Percentiles rank a stretch among this genome's conserved stretches.
These are phyloP conservation scores for Rhododendron mucronatum DNA, from an alignment of 148 eudicot genomes.

Conservation along the genomic window DNA sequence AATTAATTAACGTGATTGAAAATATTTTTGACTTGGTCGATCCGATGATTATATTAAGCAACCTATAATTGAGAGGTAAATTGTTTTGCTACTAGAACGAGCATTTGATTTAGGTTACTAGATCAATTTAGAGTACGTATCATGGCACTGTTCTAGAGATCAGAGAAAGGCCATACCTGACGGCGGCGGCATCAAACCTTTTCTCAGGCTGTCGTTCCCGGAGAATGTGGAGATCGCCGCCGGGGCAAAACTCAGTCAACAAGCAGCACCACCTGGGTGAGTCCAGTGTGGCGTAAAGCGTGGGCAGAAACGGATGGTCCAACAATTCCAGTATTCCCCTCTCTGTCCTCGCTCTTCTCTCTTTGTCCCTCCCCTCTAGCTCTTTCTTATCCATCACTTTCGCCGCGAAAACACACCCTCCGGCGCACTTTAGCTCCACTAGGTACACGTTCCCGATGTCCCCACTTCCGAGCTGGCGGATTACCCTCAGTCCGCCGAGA, in stretches of 20 bases:
- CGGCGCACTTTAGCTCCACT: slow-evolving; percentile 47
- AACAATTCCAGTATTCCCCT: slow-evolving; percentile 65
- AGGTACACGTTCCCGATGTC: slow-evolving; percentile 89
- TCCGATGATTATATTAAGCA: too few relatives aligned
- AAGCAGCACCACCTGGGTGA: slow-evolving; percentile 71
- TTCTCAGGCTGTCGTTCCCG: slow-evolving; percentile 80
- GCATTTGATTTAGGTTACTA: too few relatives aligned
- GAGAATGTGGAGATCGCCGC: slow-evolving; percentile 91
- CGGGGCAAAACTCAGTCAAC: slow-evolving; percentile 89
- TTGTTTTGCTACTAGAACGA: too few relatives aligned
- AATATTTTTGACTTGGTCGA: too few relatives aligned
- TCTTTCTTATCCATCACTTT: slow-evolving; percentile 87
- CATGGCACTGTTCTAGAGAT: too few relatives aligned
- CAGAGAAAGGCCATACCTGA: slow-evolving; percentile 39
- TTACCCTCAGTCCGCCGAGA: slow-evolving; percentile 61
- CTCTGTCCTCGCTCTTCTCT: slow-evolving; percentile 66
- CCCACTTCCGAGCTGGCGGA: slow-evolving; percentile 73
- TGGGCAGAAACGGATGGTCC: slow-evolving; percentile 86
- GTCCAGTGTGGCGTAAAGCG: slow-evolving; percentile 58
- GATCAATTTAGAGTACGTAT: too few relatives aligned
- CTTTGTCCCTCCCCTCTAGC: slow-evolving; percentile 59
- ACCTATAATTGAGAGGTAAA: too few relatives aligned
- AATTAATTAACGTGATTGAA: too few relatives aligned
- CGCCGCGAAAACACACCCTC: slow-evolving; percentile 51
- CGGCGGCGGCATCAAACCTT: slow-evolving; percentile 77